Percentiles rank a stretch among this genome's conserved stretches.
Evolutionary conservation across 1,284 basidiomycete species (phyloP).

Genomic region (Amylostereum areolatum): DNA sequence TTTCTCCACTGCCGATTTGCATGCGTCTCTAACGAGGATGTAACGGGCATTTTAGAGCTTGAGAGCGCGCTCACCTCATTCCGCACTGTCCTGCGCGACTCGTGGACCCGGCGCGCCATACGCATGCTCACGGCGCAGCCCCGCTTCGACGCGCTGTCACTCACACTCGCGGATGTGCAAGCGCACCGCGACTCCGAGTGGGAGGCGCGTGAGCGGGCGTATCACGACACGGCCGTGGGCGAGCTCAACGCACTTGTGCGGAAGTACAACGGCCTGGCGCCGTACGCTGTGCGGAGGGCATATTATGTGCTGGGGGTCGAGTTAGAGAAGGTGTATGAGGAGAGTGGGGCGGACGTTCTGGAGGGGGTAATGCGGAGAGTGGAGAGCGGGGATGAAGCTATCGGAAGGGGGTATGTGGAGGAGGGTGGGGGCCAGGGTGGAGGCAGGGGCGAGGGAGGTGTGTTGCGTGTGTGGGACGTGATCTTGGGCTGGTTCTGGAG

Average conservation of each 20-base stretch:
- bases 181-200: slow-evolving; percentile 66
- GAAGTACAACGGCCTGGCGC: slow-evolving; percentile 77
- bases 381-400: background rate
- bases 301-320: slow-evolving; percentile 54
- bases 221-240: slow-evolving; percentile 64
- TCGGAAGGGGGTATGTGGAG: background rate
- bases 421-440: background rate
- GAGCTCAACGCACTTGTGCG: slow-evolving; percentile 73
- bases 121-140: slow-evolving; percentile 50
- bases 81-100: slow-evolving; percentile 53
- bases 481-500: background rate
- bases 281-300: slow-evolving; percentile 62
- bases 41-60: slow-evolving; percentile 37
- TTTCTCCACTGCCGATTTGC: background rate
- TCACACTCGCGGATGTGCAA: slow-evolving; percentile 40
- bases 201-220: slow-evolving; percentile 64
- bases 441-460: background rate
- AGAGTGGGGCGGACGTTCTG: slow-evolving; percentile 48
- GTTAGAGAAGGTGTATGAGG: slow-evolving; percentile 50
- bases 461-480: background rate
- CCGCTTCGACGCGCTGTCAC: slow-evolving; percentile 34
- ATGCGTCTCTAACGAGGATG: background rate
- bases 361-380: slow-evolving; percentile 32
- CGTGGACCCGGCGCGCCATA: slow-evolving; percentile 65
- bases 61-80: slow-evolving; percentile 57